Percentiles rank a stretch among this genome's conserved stretches.
phyloP scores from a whole-genome alignment of 257 asterid species.

The Solanum dulcamara region DNA sequence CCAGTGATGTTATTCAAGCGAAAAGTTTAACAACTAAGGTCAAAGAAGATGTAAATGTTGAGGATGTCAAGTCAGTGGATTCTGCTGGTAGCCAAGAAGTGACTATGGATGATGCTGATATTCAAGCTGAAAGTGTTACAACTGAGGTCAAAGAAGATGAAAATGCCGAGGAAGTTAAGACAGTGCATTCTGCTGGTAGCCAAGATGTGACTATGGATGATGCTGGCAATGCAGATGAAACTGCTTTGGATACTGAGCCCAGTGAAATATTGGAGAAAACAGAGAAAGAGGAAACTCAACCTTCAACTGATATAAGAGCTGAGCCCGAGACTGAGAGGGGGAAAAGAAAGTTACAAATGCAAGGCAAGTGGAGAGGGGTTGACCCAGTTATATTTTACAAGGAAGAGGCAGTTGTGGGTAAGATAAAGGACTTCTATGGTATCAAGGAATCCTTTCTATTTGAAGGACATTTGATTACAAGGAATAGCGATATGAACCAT shows the following conservation, averaged over 20 bases:
- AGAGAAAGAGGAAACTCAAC: slow-evolving; percentile 27
- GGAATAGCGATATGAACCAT: slow-evolving; percentile 67
- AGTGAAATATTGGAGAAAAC: slow-evolving; percentile 22
- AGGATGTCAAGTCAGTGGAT: slow-evolving; percentile 1
- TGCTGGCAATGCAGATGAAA: slow-evolving; percentile 23
- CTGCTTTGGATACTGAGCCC: slow-evolving; percentile 24
- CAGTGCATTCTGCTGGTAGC: neutral
- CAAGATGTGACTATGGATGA: neutral
- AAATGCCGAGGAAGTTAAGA: slow-evolving; percentile 1
- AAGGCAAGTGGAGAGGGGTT: slow-evolving; percentile 95
- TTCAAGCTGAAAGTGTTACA: slow-evolving; percentile 20
- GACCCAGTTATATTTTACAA: slow-evolving; percentile 89
- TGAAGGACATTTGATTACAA: slow-evolving; percentile 69
- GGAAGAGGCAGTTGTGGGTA: slow-evolving; percentile 46
- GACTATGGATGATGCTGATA: neutral
- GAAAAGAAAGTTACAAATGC: slow-evolving; percentile 77
- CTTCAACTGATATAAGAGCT: slow-evolving; percentile 20
- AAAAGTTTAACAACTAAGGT: slow-evolving; percentile 21
- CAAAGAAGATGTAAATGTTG: slow-evolving; percentile 25
- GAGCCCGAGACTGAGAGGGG: slow-evolving; percentile 31
- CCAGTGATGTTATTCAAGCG: slow-evolving; percentile 12
- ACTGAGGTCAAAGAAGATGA: slow-evolving; percentile 31
- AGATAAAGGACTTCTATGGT: slow-evolving; percentile 75
- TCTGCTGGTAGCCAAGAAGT: neutral
- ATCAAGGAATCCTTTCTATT: slow-evolving; percentile 70